Evolutionary conservation across 805 yeast species (phyloP).

Genomic region (Myxozyma geophila): DNA sequence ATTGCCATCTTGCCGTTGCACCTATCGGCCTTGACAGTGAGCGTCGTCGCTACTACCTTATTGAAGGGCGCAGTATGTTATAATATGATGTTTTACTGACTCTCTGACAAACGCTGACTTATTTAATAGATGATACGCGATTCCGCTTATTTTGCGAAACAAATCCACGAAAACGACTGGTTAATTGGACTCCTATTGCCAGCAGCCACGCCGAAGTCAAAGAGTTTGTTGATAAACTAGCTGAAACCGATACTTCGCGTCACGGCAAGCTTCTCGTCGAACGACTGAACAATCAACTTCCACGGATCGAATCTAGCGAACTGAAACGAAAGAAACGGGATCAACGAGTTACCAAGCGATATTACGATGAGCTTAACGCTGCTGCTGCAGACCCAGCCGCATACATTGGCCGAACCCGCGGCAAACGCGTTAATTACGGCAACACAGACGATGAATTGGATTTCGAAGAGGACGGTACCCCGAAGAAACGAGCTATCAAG

Average conservation of each 20-base stretch:
- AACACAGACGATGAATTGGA: constrained; percentile 28
- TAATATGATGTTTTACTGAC: background rate
- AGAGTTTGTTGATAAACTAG: constrained; percentile 29
- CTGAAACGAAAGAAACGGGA: constrained; percentile 20
- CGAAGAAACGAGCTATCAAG: constrained; percentile 8
- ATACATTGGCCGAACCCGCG: constrained; percentile 44
- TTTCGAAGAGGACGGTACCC: constrained; percentile 13
- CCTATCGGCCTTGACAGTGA: constrained; percentile 40
- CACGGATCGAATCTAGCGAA: constrained; percentile 35
- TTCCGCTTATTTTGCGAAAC: constrained; percentile 45
- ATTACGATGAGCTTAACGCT: constrained; percentile 14
- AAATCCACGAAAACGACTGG: constrained; percentile 41
- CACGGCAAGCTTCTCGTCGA: constrained; percentile 18
- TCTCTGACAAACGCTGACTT: background rate
- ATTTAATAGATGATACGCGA: constrained; percentile 41
- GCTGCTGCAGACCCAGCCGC: constrained; percentile 40
- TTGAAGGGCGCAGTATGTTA: constrained; percentile 37
- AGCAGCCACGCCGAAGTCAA: constrained; percentile 39
- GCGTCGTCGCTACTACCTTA: constrained; percentile 38
- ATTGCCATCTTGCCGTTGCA: constrained; percentile 21
- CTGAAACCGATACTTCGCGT: constrained; percentile 16
- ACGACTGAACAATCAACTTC: constrained; percentile 17
- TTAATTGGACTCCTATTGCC: constrained; percentile 47
- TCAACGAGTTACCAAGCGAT: constrained; percentile 23
- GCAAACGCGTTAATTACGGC: constrained; percentile 41